phyloP scores from a whole-genome alignment of 257 asterid species.

The Galeopsis tetrahit region DNA sequence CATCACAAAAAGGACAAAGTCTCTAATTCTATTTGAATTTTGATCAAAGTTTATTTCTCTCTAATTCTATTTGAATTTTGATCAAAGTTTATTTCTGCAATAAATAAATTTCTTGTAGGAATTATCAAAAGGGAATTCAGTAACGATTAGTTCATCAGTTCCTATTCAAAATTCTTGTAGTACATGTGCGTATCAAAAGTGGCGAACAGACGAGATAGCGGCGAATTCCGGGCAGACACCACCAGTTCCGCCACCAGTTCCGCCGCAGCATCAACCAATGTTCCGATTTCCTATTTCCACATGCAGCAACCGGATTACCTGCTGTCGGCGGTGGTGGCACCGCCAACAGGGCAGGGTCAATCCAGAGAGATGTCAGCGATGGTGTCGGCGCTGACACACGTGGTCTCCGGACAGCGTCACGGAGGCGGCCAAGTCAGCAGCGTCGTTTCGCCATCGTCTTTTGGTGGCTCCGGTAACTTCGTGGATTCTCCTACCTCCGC shows the following conservation, averaged over 20 bases:
- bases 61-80: conserved; percentile 10
- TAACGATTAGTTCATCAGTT: not conserved
- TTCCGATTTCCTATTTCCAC: conserved; percentile 29
- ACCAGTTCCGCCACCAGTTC: conserved; percentile 31
- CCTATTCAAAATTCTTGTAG: not conserved
- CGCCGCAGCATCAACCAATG: conserved; percentile 23
- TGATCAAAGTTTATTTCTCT: too few relatives aligned
- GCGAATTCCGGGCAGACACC: conserved; percentile 41
- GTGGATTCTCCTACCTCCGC: conserved; percentile 59
- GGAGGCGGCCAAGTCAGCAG: conserved; percentile 39
- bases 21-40: too few relatives aligned
- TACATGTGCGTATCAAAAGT: conserved; percentile 60
- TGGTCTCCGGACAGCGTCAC: conserved; percentile 57
- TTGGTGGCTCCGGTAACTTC: conserved; percentile 41
- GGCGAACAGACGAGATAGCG: conserved; percentile 68
- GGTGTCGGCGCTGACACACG: conserved; percentile 70
- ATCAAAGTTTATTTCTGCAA: not conserved
- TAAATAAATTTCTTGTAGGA: not conserved
- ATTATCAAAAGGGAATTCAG: not conserved
- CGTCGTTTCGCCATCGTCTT: conserved; percentile 33
- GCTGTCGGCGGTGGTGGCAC: conserved; percentile 44
- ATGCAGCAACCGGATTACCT: conserved; percentile 49
- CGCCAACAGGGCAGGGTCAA: conserved; percentile 43
- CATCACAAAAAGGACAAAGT: not conserved
- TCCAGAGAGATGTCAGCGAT: conserved; percentile 67